Conservation (phyloP, 495 filamentous ascomycete genomes). For the Beverwykella pulmonaria region DNA sequence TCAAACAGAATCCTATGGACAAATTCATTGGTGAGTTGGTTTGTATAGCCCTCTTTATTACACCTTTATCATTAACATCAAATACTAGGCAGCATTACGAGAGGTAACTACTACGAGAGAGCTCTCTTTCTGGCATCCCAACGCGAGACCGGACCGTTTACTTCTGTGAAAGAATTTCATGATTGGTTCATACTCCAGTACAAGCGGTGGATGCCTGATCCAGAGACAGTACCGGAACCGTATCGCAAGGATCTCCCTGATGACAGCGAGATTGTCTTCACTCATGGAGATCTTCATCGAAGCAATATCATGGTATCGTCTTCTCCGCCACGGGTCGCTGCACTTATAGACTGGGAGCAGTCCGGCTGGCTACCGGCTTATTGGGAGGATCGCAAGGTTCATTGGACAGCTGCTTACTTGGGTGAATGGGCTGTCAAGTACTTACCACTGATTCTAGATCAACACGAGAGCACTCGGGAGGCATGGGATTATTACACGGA, state of each 20-base stretch:
- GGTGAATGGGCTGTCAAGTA: conserved; percentile 13
- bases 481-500: conserved; percentile 1
- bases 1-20: conserved; percentile 46
- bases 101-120: conserved; percentile 26
- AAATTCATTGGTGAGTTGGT: conserved; percentile 42
- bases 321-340: conserved; percentile 40
- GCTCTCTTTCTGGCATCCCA: conserved; percentile 1
- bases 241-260: conserved; percentile 50
- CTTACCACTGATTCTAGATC: conserved; percentile 16
- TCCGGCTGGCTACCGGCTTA: conserved; percentile 54
- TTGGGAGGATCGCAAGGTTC: conserved; percentile 55
- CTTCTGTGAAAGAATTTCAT: conserved; percentile 49
- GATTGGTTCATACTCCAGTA: conserved; percentile 49
- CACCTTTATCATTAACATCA: not conserved
- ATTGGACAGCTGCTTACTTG: not conserved
- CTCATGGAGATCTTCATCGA: conserved; percentile 52
- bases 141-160: conserved; percentile 46
- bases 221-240: conserved; percentile 45
- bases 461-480: conserved; percentile 3
- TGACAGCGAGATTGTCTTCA: conserved; percentile 49
- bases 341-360: conserved; percentile 55
- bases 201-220: conserved; percentile 39
- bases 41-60: not conserved
- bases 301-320: conserved; percentile 52
- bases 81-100: conserved; percentile 38